Evolutionary conservation across 2,329 filamentous ascomycete species (phyloP), one percentile per base, ranked within the genome.

Genomic region (Penicillium sp.): DNA sequence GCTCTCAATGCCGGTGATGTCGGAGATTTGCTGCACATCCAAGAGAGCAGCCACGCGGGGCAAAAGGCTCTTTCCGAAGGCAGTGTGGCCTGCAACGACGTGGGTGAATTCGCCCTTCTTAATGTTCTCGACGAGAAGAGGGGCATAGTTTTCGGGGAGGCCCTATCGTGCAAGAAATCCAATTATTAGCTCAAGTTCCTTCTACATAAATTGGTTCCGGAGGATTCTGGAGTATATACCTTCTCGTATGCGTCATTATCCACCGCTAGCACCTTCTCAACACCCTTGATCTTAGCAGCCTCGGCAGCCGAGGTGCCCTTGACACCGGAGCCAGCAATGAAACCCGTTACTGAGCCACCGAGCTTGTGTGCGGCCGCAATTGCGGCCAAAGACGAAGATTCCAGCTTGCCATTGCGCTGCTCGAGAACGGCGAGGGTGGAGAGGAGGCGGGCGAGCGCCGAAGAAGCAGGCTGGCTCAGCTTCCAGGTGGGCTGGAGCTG

Each of bases 61-160:
- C 77, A 99, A 81, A 43, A 99, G 75, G 75, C 88, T 95, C 84
- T 99, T 99, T 69, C 94, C 94, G 76, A 99, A 99, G 1, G 94
- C 91, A 25, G 92, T 94, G 79, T 97, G 91, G 53, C 89, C 88
- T 37, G 88, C 89, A 67, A 99, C 83, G 61, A 99, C 84, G 72
- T 99, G 94, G 58, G 92, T 96, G 75, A 91, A 97, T 57, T 88
- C 90, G 58, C 90, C 92, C 73, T 94, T 94, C 79, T 96, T 96
- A 76, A 97, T 93, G 76, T 97, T 99, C 75, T 97, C 93, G 49
- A 91, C 89, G 38, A 99, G 81, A 44, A 99, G 81, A 53, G 91
- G 89, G n/a, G 93, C 94, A 71, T 85, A 97, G 80, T 90, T 97
- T 78, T 99, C 94, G 50, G 94, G 87, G 2, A 99, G 84, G 47